phyloP scores from a whole-genome alignment of 2,329 filamentous ascomycete species.

The Epicoccum sorghinum region DNA sequence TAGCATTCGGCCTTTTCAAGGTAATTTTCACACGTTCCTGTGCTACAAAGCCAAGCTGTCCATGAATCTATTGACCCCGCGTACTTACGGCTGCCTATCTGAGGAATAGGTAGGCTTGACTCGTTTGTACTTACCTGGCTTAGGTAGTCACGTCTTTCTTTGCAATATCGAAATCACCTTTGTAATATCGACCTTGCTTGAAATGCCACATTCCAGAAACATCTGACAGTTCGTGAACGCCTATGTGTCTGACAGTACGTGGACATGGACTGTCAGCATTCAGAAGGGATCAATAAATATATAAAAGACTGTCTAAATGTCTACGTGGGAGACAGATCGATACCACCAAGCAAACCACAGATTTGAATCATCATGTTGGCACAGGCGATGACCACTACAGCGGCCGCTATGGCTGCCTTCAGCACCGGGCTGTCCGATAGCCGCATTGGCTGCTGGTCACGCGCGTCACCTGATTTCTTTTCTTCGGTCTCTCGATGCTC shows the following conservation, averaged over 20 bases:
- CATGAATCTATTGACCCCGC: not conserved
- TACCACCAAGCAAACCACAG: not conserved
- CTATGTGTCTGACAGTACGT: too few species aligned
- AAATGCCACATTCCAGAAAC: slow-evolving; percentile 9
- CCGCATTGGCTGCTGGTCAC: not conserved
- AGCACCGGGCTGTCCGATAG: not conserved
- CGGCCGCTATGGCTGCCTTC: slow-evolving; percentile 2
- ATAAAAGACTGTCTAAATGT: not conserved
- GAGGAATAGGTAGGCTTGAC: not conserved
- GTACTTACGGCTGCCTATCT: not conserved
- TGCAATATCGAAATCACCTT: not conserved
- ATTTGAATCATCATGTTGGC: slow-evolving; percentile 1
- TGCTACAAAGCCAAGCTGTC: slow-evolving; percentile 12
- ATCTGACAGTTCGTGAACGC: not conserved
- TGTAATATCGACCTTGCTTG: slow-evolving; percentile 11
- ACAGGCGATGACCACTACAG: slow-evolving; percentile 7
- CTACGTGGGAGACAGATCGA: not conserved
- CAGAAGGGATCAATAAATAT: not conserved
- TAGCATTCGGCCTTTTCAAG: not conserved
- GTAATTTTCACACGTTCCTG: slow-evolving; percentile 3
- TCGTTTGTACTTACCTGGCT: slow-evolving; percentile 3
- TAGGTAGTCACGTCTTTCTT: not conserved
- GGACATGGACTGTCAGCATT: too few species aligned
- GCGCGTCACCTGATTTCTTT: not conserved
- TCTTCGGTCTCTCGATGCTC: slow-evolving; percentile 10